Conservation (phyloP, 2,329 filamentous ascomycete genomes). For the Exophiala oligosperma region DNA sequence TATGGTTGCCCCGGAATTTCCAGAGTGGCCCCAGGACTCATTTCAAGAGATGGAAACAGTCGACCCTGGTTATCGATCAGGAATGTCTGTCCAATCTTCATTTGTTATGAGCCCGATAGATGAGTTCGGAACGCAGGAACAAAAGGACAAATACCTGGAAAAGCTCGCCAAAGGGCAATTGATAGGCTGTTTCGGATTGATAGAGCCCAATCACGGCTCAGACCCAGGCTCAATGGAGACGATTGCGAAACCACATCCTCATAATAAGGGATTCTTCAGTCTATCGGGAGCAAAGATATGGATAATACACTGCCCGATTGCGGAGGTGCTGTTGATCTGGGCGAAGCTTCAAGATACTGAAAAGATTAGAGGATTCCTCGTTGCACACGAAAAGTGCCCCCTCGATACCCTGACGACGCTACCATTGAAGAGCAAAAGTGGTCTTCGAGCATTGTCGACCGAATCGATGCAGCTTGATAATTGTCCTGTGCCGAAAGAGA, state of each 20-base stretch:
- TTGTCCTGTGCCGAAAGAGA: constrained; percentile 81
- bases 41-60: constrained; percentile 89
- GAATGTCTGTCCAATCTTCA: constrained; percentile 90
- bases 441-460: constrained; percentile 86
- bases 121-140: constrained; percentile 81
- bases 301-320: constrained; percentile 93
- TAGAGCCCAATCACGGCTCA: constrained; percentile 89
- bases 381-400: constrained; percentile 83
- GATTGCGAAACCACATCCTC: constrained; percentile 77
- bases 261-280: constrained; percentile 77
- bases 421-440: constrained; percentile 91
- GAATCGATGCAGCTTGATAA: constrained; percentile 97
- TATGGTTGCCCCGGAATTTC: constrained; percentile 87
- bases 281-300: constrained; percentile 86
- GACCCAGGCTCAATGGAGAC: constrained; percentile 92
- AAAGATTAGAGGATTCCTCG: constrained; percentile 89
- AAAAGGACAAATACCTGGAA: constrained; percentile 81
- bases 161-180: constrained; percentile 79
- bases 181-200: constrained; percentile 83
- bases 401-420: constrained; percentile 89
- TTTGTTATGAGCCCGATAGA: constrained; percentile 92
- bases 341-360: constrained; percentile 88
- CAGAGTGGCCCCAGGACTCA: constrained; percentile 83
- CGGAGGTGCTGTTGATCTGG: constrained; percentile 85
- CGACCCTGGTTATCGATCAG: constrained; percentile 87